phyloP scores from a whole-genome alignment of 2,329 filamentous ascomycete genomes.

The Myriosclerotinia scirpicola region DNA sequence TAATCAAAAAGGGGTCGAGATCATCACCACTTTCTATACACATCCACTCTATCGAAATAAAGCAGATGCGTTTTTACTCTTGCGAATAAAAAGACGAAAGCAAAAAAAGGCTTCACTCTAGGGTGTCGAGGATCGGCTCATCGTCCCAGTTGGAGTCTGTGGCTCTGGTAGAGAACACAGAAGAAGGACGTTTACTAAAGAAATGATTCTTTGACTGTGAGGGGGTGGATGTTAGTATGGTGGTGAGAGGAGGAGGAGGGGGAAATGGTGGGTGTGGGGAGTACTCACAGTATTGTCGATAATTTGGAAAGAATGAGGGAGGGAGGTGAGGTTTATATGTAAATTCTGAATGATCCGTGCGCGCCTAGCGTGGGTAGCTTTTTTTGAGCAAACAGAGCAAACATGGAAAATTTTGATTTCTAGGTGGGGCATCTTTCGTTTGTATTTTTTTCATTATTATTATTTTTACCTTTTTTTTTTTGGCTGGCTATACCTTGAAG shows the following conservation, averaged over 20 bases:
- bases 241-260: too few species aligned
- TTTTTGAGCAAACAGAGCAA: neutral
- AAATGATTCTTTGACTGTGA: conserved; percentile 51
- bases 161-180: conserved; percentile 90
- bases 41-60: conserved; percentile 34
- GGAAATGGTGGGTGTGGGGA: too few species aligned
- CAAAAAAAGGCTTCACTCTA: conserved; percentile 73
- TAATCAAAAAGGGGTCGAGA: conserved; percentile 73
- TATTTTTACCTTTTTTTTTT: too few species aligned
- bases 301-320: neutral
- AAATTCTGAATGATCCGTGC: neutral
- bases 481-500: too few species aligned
- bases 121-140: conserved; percentile 84
- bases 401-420: neutral
- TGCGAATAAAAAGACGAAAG: conserved; percentile 48
- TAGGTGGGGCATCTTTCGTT: neutral
- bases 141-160: conserved; percentile 95
- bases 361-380: neutral
- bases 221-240: too few species aligned
- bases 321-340: neutral
- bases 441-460: too few species aligned
- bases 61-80: conserved; percentile 26
- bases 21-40: conserved; percentile 94
- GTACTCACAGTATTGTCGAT: neutral
- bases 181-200: conserved; percentile 91